phyloP scores from a whole-genome alignment of 1,284 basidiomycete species.

The Ustilago sp. region DNA sequence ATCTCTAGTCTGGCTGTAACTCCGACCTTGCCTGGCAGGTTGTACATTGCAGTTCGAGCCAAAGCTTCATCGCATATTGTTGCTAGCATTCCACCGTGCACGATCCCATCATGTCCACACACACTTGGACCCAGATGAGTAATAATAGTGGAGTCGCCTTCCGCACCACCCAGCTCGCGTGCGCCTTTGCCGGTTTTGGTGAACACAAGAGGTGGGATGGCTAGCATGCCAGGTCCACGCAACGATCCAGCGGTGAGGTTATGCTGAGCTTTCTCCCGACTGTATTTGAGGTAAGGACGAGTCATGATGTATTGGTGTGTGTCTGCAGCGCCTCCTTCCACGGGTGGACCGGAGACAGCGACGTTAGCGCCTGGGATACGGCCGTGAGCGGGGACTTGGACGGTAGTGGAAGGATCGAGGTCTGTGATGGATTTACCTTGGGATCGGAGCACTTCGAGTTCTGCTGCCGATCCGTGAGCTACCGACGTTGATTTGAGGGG shows the following conservation, averaged over 20 bases:
- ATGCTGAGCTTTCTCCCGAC: constrained; percentile 80
- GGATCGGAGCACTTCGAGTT: constrained; percentile 37
- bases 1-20: constrained; percentile 79
- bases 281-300: constrained; percentile 79
- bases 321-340: constrained; percentile 41
- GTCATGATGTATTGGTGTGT: constrained; percentile 64
- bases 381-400: constrained; percentile 39
- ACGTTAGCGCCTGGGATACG: constrained; percentile 27
- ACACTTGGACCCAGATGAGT: constrained; percentile 85
- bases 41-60: constrained; percentile 76
- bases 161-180: constrained; percentile 48
- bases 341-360: constrained; percentile 28
- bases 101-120: constrained; percentile 90
- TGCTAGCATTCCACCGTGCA: constrained; percentile 91
- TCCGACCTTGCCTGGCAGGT: constrained; percentile 86
- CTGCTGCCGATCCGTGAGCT: constrained; percentile 34
- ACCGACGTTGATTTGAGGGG: constrained; percentile 34
- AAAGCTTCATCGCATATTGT: constrained; percentile 89
- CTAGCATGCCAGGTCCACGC: constrained; percentile 76
- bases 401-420: constrained; percentile 31
- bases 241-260: constrained; percentile 86
- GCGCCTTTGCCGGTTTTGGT: constrained; percentile 63
- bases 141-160: constrained; percentile 72
- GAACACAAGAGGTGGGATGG: constrained; percentile 59
- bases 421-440: constrained; percentile 33